phyloP scores from a whole-genome alignment of 257 asterid genomes.

The Thymus quinquecostatus region DNA sequence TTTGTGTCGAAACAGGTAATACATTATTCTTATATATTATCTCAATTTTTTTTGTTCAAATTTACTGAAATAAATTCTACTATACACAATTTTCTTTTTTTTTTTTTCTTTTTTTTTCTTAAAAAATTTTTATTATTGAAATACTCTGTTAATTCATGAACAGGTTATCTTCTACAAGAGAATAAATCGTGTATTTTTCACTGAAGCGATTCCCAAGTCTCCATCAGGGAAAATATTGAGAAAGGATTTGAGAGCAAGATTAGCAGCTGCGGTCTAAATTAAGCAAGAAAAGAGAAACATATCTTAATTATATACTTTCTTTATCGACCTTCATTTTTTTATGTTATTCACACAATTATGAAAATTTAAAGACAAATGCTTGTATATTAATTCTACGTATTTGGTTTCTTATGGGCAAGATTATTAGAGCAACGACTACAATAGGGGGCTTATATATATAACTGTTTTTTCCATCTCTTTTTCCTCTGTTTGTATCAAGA shows the following conservation, averaged over 20 bases:
- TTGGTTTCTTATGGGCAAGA: not conserved
- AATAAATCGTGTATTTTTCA: conserved; percentile 64
- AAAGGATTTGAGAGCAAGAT: conserved; percentile 79
- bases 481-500: not conserved
- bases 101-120: too few species aligned
- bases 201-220: conserved; percentile 73
- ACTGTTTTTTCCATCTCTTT: too few species aligned
- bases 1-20: conserved; percentile 52
- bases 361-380: not conserved
- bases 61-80: too few species aligned
- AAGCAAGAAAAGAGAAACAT: not conserved
- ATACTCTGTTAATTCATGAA: not conserved
- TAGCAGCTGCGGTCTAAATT: conserved; percentile 51
- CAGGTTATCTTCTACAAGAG: conserved; percentile 89
- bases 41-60: too few species aligned
- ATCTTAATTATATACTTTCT: not conserved
- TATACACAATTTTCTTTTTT: too few species aligned
- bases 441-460: not conserved
- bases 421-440: not conserved
- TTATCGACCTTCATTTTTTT: not conserved
- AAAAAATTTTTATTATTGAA: not conserved
- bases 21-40: too few species aligned
- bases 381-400: conserved; percentile 5
- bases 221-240: conserved; percentile 91
- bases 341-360: conserved; percentile 9